Conservation (phyloP, 2,329 filamentous ascomycete genomes). For the Claviceps capensis region DNA sequence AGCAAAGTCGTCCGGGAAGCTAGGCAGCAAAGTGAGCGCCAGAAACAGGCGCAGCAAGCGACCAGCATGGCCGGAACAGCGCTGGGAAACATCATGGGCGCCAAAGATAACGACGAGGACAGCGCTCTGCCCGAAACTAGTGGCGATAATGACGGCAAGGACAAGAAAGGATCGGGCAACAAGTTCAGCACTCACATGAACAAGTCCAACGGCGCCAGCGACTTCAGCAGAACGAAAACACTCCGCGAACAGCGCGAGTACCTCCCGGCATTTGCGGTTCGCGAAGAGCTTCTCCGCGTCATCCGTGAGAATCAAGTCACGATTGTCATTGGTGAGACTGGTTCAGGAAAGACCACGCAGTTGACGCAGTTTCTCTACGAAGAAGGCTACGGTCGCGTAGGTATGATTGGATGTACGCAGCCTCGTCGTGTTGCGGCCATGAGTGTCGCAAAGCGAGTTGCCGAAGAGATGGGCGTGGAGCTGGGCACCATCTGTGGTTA, state of each 20-base stretch:
- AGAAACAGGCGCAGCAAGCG: slow-evolving; percentile 88
- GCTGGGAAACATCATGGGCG: slow-evolving; percentile 86
- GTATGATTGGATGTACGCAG: slow-evolving; percentile 93
- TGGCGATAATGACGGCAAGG: slow-evolving; percentile 47
- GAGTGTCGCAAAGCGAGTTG: slow-evolving; percentile 96
- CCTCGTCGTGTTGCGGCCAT: slow-evolving; percentile 93
- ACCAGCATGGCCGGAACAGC: slow-evolving; percentile 87
- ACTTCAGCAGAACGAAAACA: slow-evolving; percentile 86
- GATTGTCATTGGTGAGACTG: slow-evolving; percentile 93
- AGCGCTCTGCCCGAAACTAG: slow-evolving; percentile 67
- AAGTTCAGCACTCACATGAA: slow-evolving; percentile 91
- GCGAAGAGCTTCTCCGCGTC: slow-evolving; percentile 81
- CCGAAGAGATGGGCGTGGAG: slow-evolving; percentile 94
- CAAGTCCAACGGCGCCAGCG: slow-evolving; percentile 70
- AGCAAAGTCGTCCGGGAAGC: slow-evolving; percentile 86
- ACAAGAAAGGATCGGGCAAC: slow-evolving; percentile 35
- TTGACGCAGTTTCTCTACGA: slow-evolving; percentile 92
- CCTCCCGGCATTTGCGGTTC: slow-evolving; percentile 86
- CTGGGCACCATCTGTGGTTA: slow-evolving; percentile 85
- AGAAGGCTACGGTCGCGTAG: slow-evolving; percentile 77
- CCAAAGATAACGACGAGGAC: slow-evolving; percentile 86
- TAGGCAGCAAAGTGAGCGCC: slow-evolving; percentile 80
- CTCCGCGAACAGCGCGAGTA: slow-evolving; percentile 85
- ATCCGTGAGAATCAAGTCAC: slow-evolving; percentile 95
- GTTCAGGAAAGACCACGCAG: slow-evolving; percentile 95